Evolutionary conservation across 352 stramenopile species (phyloP).

Genomic region (Thraustochytrium sp.): DNA sequence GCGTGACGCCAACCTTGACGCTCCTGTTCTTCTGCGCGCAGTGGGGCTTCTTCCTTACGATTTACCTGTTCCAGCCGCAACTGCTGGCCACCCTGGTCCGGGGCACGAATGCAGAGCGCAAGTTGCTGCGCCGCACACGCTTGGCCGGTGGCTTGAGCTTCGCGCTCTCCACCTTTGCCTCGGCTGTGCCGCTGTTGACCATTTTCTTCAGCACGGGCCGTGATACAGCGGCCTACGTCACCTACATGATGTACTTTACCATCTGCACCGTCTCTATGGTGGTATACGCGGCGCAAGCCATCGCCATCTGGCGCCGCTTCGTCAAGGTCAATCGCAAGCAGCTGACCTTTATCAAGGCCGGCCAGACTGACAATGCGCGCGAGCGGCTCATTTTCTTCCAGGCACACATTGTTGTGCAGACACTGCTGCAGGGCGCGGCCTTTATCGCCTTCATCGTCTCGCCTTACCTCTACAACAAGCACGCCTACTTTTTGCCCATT

Average conservation of each 20-base stretch:
- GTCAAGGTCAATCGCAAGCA: neutral
- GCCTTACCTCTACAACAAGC: conserved; percentile 28
- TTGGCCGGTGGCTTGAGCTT: neutral
- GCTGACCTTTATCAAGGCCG: neutral
- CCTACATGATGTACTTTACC: conserved; percentile 9
- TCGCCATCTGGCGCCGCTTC: neutral
- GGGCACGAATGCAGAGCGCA: neutral
- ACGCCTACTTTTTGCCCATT: conserved; percentile 41
- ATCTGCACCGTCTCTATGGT: neutral
- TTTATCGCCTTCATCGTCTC: neutral
- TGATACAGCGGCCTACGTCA: neutral
- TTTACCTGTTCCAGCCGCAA: neutral
- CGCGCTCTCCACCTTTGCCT: neutral
- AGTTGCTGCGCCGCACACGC: neutral
- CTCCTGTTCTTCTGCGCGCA: neutral
- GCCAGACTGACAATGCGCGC: neutral
- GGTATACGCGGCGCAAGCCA: neutral
- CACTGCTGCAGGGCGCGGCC: neutral
- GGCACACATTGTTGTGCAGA: neutral
- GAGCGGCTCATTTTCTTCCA: neutral
- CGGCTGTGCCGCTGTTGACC: neutral
- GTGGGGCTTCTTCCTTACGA: neutral
- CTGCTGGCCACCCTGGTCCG: neutral
- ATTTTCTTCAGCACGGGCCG: neutral
- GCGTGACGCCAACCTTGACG: neutral